Evolutionary conservation across 192 early-diverging fungal species (phyloP).

Genomic region (Mortierella alpina): DNA sequence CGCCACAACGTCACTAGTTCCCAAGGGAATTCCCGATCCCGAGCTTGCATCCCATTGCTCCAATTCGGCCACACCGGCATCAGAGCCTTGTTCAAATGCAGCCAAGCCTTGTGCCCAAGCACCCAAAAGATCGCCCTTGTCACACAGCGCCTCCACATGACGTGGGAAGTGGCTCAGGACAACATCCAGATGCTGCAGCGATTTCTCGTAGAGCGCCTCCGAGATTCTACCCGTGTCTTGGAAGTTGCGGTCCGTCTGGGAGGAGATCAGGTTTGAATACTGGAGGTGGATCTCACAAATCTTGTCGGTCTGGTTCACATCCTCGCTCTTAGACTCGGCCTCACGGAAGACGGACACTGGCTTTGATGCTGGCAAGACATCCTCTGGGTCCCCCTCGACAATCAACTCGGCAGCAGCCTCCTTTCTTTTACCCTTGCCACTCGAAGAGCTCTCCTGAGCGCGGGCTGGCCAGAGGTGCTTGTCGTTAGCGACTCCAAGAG

Average conservation of each 20-base stretch:
- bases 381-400: constrained; percentile 22
- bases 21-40: constrained; percentile 26
- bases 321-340: constrained; percentile 35
- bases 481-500: constrained; percentile 43
- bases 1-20: constrained; percentile 33
- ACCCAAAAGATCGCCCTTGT: constrained; percentile 64
- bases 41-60: constrained; percentile 23
- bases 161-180: constrained; percentile 51
- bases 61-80: constrained; percentile 6
- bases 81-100: constrained; percentile 29
- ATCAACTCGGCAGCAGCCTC: constrained; percentile 4
- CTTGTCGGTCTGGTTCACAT: constrained; percentile 46
- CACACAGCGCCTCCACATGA: constrained; percentile 66
- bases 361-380: constrained; percentile 49
- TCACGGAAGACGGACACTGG: constrained; percentile 44
- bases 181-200: constrained; percentile 55
- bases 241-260: constrained; percentile 60
- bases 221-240: constrained; percentile 51
- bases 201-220: constrained; percentile 50
- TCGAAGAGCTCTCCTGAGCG: constrained; percentile 16
- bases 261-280: constrained; percentile 55
- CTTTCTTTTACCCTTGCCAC: constrained; percentile 36
- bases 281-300: constrained; percentile 60
- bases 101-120: constrained; percentile 58
- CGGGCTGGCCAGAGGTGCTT: constrained; percentile 36